phyloP scores from a whole-genome alignment of 441 rosid species.

The Biscutella laevigata region DNA sequence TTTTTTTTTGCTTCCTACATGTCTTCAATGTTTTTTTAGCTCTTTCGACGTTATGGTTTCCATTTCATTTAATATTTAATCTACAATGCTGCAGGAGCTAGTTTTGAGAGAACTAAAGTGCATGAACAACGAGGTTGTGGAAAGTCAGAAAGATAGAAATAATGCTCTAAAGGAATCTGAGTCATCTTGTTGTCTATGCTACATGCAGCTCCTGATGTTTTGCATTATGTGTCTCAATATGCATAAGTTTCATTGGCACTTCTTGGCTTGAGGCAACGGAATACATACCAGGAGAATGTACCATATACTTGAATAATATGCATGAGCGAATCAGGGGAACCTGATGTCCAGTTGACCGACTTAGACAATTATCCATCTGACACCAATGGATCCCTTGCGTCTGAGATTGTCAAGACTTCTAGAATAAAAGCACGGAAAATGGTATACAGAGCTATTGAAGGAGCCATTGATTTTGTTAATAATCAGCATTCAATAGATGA shows the following conservation, averaged over 20 bases:
- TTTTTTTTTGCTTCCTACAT: neutral
- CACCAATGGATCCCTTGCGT: slow-evolving; percentile 33
- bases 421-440: slow-evolving; percentile 40
- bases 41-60: slow-evolving; percentile 5
- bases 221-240: slow-evolving; percentile 4
- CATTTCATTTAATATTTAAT: slow-evolving; percentile 18
- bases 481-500: slow-evolving; percentile 41
- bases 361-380: slow-evolving; percentile 29
- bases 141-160: slow-evolving; percentile 39
- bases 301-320: slow-evolving; percentile 19
- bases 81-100: slow-evolving; percentile 37
- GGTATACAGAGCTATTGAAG: slow-evolving; percentile 50
- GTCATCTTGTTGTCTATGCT: slow-evolving; percentile 9
- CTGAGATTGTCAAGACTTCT: slow-evolving; percentile 49
- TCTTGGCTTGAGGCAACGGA: slow-evolving; percentile 46
- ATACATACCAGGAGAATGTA: slow-evolving; percentile 43
- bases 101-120: slow-evolving; percentile 42
- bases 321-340: slow-evolving; percentile 28
- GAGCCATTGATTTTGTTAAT: slow-evolving; percentile 63
- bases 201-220: slow-evolving; percentile 16
- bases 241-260: slow-evolving; percentile 49
- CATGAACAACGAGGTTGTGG: slow-evolving; percentile 44
- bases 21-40: neutral
- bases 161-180: slow-evolving; percentile 38
- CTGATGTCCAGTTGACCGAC: slow-evolving; percentile 26